Base-by-base conservation (phyloP, 345 rosid genomes). In the Abelmoschus esculentus region DNA sequence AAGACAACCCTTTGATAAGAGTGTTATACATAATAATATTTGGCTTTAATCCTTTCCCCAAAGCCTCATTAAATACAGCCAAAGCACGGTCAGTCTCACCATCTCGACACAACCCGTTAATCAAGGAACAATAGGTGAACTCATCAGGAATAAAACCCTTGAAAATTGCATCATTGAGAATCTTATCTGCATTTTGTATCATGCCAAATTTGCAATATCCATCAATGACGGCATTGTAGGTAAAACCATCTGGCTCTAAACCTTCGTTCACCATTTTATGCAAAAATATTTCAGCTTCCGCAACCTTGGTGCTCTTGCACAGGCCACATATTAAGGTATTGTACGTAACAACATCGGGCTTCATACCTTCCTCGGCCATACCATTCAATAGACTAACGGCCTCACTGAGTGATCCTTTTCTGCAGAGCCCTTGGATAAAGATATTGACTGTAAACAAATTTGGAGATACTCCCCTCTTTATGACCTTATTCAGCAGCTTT, bases 181-280 rank as follows among this genome's bases (percentile, higher is more conserved):
- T 73, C 83, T 74, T 87, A 65, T 88, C 84, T 12, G 99, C 97
- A 69, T 83, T 71, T 66, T 81, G 85, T 53, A 81, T 80, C 93
- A 82, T 83, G 8, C 93, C 93, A 22, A 72, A 49, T 77, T 80
- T 87, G 81, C 97, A 88, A 69, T 86, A 90, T 29, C 96, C 99
- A 79, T 31, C 66, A 18, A 62, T 62, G 28, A 62, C 69, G 15
- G 56, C 55, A 26, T 65, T 65, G 38, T 65, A 65, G 29, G 96
- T 85, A 77, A 86, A 87, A 44, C 80, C 74, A 84, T 91, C 93
- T 11, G 97, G 96, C 79, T 83, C 78, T 75, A 86, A 80, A 46
- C 98, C 98, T 80, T 77, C 73, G 74, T 89, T 89, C 72, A 88
- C 95, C 96, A 93, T 89, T 73, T 82, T 91, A 69, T 82, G 86